Conservation (phyloP, 805 yeast genomes). For the Candida yuanshanica region DNA sequence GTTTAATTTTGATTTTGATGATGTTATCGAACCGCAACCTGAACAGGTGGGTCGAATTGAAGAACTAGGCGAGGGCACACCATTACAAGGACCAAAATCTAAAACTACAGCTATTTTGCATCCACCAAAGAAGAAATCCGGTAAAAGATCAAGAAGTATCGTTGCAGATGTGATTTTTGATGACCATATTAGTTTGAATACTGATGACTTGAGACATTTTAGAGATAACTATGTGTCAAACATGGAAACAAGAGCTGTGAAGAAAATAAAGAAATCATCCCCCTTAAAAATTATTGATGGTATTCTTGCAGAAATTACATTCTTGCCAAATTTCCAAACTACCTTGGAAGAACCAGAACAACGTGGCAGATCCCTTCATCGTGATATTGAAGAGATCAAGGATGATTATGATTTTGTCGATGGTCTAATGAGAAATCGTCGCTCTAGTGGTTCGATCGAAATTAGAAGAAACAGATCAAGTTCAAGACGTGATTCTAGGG, state of each 20-base stretch:
- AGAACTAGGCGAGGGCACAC: conserved; percentile 3
- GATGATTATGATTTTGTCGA: conserved; percentile 22
- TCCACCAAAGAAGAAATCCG: neutral
- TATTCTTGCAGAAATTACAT: neutral
- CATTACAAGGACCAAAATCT: neutral
- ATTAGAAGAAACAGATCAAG: conserved; percentile 18
- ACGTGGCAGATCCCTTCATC: conserved; percentile 10
- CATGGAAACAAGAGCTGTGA: conserved; percentile 9
- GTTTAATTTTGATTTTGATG: conserved; percentile 8
- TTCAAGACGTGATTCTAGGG: conserved; percentile 21
- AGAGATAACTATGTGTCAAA: conserved; percentile 20
- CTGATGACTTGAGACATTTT: conserved; percentile 19
- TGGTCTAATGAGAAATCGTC: conserved; percentile 19
- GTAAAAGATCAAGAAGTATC: neutral
- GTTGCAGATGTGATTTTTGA: conserved; percentile 10
- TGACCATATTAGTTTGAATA: conserved; percentile 12
- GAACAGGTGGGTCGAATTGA: neutral
- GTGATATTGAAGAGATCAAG: neutral
- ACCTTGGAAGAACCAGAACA: neutral
- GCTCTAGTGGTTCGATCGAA: conserved; percentile 22
- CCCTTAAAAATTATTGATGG: neutral
- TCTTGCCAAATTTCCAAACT: conserved; percentile 1
- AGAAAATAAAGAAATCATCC: conserved; percentile 1
- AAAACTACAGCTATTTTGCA: neutral
- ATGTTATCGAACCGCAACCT: neutral